Evolutionary conservation across 768 basidiomycete species (phyloP), one percentile per base, ranked within the genome.

Genomic region (Pleurotus sapidus): DNA sequence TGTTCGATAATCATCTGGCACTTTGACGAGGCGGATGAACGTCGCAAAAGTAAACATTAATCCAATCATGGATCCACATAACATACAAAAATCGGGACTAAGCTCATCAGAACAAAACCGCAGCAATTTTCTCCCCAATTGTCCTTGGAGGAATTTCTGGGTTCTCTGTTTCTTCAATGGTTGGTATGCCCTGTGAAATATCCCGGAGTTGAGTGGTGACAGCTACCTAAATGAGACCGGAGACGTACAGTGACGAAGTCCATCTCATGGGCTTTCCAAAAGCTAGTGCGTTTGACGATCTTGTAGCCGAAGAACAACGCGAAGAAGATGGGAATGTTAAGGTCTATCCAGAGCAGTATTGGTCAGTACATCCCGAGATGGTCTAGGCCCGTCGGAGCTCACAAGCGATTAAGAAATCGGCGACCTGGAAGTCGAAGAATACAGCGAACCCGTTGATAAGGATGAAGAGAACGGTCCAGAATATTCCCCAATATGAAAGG

Each of bases 401-500:
- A 79, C 72, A 84, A 57, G 76, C 63, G 57, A 70, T 75, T 59
- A 83, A 64, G 70, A 85, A 90, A 54, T 68, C 72, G 2, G 82
- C 68, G 6, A 79, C 75, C 57, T 76, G 79, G 72, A 84, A 89
- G 54, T 74, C 56, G 72, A 81, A 90, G 76, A 89, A 90, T 24
- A 88, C 84, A 7, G 70, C 82, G 60, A 74, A 79, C 7, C 79
- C 78, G 37, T 75, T 80, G 64, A 79, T 63, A 23, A 81, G 72
- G 66, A 84, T 84, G 70, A 87, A 85, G 63, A 89, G 64, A 2
- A 71, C 48, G 11, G 78, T 83, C 84, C 88, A 88, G 68, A 81
- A 79, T 47, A 87, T 71, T 20, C 85, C 89, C 83, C 88, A 89
- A 68, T 82, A 85, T 14, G 88, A 73, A 37, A 89, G 68, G 61